A percentile compares a stretch with the other conserved stretches of the same genome.
Evolutionary conservation across 164 flowering plant species (phyloP).

Genomic region (Magnolia officinalis): DNA sequence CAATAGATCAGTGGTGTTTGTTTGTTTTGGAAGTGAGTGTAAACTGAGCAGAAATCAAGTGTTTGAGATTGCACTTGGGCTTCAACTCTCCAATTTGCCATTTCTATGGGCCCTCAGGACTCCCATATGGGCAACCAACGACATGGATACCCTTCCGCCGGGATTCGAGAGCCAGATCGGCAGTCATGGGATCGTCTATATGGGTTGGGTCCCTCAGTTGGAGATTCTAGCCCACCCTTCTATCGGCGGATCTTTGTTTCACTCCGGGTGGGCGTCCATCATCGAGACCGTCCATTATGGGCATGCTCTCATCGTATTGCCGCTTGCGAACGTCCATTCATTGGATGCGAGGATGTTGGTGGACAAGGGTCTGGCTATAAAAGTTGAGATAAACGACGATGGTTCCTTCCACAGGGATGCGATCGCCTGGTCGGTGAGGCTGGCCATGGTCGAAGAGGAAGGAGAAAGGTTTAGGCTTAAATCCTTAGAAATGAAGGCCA

Average conservation of each 20-base stretch:
- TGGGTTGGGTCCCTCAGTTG: constrained; percentile 55
- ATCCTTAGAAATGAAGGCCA: too few species aligned
- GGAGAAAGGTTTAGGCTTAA: too few species aligned
- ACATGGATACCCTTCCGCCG: constrained; percentile 20
- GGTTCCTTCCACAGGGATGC: constrained; percentile 27
- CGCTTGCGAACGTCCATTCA: constrained; percentile 45
- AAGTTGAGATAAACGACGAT: constrained; percentile 33
- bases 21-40: constrained; percentile 55
- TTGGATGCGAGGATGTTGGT: constrained; percentile 44
- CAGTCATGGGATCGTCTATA: constrained; percentile 32
- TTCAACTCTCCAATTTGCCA: constrained; percentile 45
- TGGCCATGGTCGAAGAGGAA: too few species aligned
- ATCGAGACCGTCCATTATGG: constrained; percentile 47
- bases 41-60: constrained; percentile 26
- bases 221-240: constrained; percentile 48
- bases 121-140: constrained; percentile 15
- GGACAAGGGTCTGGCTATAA: constrained; percentile 42
- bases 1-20: constrained; percentile 40
- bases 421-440: too few species aligned
- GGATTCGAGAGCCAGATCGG: constrained; percentile 31
- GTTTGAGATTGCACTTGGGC: constrained; percentile 47
- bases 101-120: constrained; percentile 49
- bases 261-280: constrained; percentile 62
- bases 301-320: constrained; percentile 38
- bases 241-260: constrained; percentile 56